These are phyloP conservation scores for Lojkania enalia DNA, from an alignment of 2,329 filamentous ascomycete species.

Conservation along the genomic window DNA sequence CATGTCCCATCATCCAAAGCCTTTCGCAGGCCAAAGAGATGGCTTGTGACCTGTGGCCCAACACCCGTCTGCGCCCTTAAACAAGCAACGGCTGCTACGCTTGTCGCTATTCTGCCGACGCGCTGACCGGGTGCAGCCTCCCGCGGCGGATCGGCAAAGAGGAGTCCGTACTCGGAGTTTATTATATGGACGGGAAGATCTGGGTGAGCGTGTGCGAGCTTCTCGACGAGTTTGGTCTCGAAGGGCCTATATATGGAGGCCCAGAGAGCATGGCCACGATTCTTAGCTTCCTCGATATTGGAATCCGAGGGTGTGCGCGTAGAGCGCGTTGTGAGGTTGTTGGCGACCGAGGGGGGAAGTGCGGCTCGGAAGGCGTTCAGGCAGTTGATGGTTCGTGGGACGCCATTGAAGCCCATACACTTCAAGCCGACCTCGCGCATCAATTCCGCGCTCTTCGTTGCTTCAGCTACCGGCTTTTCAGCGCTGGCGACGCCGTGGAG, in stretches of 20 bases:
- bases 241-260: conserved; percentile 76
- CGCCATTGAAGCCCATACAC: conserved; percentile 77
- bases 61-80: conserved; percentile 79
- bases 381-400: conserved; percentile 78
- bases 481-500: conserved; percentile 56
- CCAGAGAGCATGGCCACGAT: conserved; percentile 70
- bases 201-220: conserved; percentile 75
- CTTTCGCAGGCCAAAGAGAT: conserved; percentile 80
- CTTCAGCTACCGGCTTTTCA: conserved; percentile 31
- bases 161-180: conserved; percentile 71
- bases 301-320: conserved; percentile 53
- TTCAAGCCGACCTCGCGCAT: conserved; percentile 77
- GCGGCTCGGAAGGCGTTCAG: conserved; percentile 70
- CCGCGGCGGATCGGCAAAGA: conserved; percentile 69
- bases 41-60: conserved; percentile 77
- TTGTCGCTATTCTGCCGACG: conserved; percentile 72
- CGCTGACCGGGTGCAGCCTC: conserved; percentile 48
- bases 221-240: conserved; percentile 69
- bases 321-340: conserved; percentile 58
- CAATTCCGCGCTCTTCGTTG: conserved; percentile 64
- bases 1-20: conserved; percentile 68
- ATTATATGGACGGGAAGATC: conserved; percentile 82
- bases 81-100: conserved; percentile 72
- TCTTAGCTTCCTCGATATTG: conserved; percentile 59
- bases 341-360: conserved; percentile 61